Evolutionary conservation across 208 protist species (phyloP).

Genomic region (Dictyostelium gargantuum): DNA sequence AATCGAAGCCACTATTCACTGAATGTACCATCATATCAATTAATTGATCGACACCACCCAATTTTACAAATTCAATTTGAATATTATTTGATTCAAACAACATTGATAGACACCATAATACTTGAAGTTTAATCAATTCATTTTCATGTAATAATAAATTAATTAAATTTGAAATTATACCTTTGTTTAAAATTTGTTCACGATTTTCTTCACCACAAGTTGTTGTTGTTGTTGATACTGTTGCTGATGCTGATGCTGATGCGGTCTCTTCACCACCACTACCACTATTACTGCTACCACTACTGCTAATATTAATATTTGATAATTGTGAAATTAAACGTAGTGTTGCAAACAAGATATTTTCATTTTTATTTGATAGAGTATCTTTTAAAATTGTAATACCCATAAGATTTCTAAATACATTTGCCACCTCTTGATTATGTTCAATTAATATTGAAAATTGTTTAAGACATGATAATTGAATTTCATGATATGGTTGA

Average conservation of each 20-base stretch:
- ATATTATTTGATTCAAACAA: background rate
- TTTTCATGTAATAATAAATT: background rate
- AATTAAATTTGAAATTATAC: background rate
- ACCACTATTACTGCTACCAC: background rate
- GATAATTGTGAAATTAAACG: background rate
- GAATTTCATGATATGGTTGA: constrained; percentile 1
- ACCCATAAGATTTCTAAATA: constrained; percentile 42
- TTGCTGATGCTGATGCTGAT: no score
- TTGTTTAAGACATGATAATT: background rate
- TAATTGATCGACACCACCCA: constrained; percentile 12
- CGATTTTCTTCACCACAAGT: background rate
- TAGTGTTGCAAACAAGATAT: background rate
- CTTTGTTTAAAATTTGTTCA: background rate
- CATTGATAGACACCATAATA: constrained; percentile 23
- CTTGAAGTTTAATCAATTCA: constrained; percentile 20
- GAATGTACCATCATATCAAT: constrained; percentile 57
- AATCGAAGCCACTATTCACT: constrained; percentile 36
- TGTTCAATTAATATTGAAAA: background rate
- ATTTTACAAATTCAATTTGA: constrained; percentile 30
- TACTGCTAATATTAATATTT: no score
- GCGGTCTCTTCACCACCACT: background rate
- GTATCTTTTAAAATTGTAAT: constrained; percentile 7
- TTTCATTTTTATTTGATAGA: background rate
- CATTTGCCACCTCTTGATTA: background rate
- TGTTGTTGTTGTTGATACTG: no score